Evolutionary conservation across 495 filamentous ascomycete genomes (phyloP).

Genomic region (Penicillium turbatum): DNA sequence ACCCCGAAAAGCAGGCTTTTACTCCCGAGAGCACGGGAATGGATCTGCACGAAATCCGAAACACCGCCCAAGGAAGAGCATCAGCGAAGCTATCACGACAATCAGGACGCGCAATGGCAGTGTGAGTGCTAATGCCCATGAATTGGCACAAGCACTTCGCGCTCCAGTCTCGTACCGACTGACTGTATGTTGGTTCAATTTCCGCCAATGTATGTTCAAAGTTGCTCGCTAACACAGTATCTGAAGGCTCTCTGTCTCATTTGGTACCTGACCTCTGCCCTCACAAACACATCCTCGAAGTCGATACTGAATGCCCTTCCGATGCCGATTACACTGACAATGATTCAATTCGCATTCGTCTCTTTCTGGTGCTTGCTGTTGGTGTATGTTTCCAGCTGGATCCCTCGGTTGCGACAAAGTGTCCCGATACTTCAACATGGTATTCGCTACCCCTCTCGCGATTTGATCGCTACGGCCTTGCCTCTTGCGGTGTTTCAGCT

Average conservation of each 20-base stretch:
- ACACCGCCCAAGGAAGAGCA: conserved; percentile 73
- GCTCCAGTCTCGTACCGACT: conserved; percentile 86
- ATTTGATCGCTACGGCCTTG: conserved; percentile 81
- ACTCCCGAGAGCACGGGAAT: conserved; percentile 34
- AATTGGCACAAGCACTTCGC: conserved; percentile 84
- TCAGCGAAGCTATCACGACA: conserved; percentile 77
- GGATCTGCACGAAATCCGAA: conserved; percentile 47
- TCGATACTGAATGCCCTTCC: conserved; percentile 91
- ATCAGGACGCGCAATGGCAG: conserved; percentile 74
- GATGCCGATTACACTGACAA: conserved; percentile 86
- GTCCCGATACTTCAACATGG: conserved; percentile 78
- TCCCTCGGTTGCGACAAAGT: conserved; percentile 59
- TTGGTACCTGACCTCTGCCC: conserved; percentile 92
- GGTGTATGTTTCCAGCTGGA: conserved; percentile 64
- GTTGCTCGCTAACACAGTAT: conserved; percentile 13
- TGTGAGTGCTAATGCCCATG: conserved; percentile 86
- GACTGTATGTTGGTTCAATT: conserved; percentile 56
- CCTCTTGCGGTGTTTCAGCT: conserved; percentile 92
- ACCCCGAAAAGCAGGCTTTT: conserved; percentile 30
- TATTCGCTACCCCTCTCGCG: conserved; percentile 74
- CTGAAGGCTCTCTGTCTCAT: conserved; percentile 71
- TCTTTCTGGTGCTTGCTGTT: conserved; percentile 80
- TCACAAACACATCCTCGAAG: conserved; percentile 97
- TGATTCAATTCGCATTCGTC: conserved; percentile 94
- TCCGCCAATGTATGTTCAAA: neutral